Conservation (phyloP, 2,329 filamentous ascomycete species). For the Aureobasidium subglaciale region DNA sequence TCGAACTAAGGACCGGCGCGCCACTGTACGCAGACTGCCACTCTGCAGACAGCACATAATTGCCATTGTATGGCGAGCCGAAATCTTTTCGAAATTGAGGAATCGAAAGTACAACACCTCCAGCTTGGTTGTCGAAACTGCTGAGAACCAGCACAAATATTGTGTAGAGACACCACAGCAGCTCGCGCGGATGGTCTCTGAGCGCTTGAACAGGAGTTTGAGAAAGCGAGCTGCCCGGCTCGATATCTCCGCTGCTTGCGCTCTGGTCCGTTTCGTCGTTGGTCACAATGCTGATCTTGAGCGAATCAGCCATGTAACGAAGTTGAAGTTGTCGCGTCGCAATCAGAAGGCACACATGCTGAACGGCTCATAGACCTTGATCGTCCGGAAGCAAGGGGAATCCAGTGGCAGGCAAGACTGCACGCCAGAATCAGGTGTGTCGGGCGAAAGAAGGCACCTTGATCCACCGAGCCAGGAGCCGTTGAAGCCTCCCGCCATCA, state of each 20-base stretch:
- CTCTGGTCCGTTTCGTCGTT: background rate
- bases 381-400: background rate
- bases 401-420: background rate
- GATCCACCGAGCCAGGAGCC: background rate
- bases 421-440: background rate
- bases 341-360: background rate
- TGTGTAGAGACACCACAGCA: slow-evolving; percentile 34
- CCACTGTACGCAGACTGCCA: slow-evolving; percentile 42
- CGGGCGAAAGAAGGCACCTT: slow-evolving; percentile 4
- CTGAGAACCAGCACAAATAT: slow-evolving; percentile 36
- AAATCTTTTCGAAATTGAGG: slow-evolving; percentile 42
- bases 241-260: slow-evolving; percentile 1
- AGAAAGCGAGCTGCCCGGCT: background rate
- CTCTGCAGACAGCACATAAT: slow-evolving; percentile 35
- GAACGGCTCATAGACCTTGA: background rate
- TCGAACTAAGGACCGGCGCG: slow-evolving; percentile 34
- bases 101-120: slow-evolving; percentile 37
- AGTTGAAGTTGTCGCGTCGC: background rate
- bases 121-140: slow-evolving; percentile 38
- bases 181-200: slow-evolving; percentile 26
- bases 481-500: background rate
- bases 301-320: background rate
- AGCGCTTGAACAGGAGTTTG: slow-evolving; percentile 18
- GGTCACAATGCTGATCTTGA: background rate
- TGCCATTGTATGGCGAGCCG: slow-evolving; percentile 30